Evolutionary conservation across 1,284 basidiomycete species (phyloP).

Genomic region (Tilletia caries): DNA sequence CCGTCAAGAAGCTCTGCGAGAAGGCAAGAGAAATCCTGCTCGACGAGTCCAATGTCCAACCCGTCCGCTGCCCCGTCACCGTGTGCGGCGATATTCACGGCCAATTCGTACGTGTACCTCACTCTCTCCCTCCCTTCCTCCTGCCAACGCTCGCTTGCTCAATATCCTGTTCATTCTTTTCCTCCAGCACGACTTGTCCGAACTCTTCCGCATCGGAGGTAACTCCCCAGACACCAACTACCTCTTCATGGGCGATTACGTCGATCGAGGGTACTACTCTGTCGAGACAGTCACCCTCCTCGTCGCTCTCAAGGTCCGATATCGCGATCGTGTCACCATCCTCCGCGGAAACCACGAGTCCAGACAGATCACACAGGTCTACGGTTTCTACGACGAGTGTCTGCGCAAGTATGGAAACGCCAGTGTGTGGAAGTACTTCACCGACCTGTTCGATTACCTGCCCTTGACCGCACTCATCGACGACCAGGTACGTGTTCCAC

Average conservation of each 20-base stretch:
- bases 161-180: too few relatives aligned
- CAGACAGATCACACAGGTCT: conserved; percentile 98
- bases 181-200: conserved; percentile 89
- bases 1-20: conserved; percentile 97
- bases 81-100: conserved; percentile 80
- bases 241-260: conserved; percentile 99
- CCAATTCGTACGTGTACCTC: conserved; percentile 82
- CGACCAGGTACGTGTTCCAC: conserved; percentile 82
- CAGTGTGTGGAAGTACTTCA: conserved; percentile 99
- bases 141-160: too few relatives aligned
- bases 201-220: conserved; percentile 97
- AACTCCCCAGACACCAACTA: conserved; percentile 99
- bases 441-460: conserved; percentile 96
- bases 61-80: conserved; percentile 75
- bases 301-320: conserved; percentile 94
- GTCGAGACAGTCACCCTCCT: conserved; percentile 99
- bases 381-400: conserved; percentile 99
- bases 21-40: conserved; percentile 98
- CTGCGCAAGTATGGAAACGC: conserved; percentile 99
- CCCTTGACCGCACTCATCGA: conserved; percentile 96
- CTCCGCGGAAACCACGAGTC: conserved; percentile 98
- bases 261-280: conserved; percentile 98
- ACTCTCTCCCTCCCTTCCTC: conserved; percentile 13
- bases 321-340: conserved; percentile 97
- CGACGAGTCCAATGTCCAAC: conserved; percentile 66